Base-by-base conservation (phyloP, 805 yeast genomes). In the Nakazawaea ambrosiae region DNA sequence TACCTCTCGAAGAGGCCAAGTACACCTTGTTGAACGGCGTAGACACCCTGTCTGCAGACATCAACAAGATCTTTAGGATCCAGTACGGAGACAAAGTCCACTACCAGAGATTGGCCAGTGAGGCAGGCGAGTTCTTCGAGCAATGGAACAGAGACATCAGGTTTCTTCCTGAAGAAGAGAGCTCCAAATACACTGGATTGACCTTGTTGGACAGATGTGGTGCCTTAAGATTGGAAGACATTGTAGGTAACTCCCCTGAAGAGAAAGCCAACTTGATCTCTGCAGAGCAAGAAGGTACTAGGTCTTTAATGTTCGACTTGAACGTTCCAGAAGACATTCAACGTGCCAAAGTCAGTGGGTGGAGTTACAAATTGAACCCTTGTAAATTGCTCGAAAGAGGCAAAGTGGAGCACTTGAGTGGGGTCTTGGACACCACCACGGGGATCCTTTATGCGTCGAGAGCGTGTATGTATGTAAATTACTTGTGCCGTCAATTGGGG, bases 21-120 rank as follows among this genome's bases (percentile, higher is more conserved):
- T 63, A 56, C 41, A 45, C 50, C 20, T 49, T 55, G n/a, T 51
- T 60, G 36, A 41, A 55, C 25, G 70, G 68, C 9, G 58, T 64
- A 14, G 68, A 61, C 45, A 57, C 61, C 10, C 66, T 68, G 22
- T 58, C 65, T 1, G 58, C 61, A 3, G 70, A 65, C 41, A 53
- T 62, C 43, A 63, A 62, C 49, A 65, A 65, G 42, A 45, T 60
- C 20, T 58, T 63, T 41, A 48, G 68, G 38, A 61, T 63, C 8
- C 58, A 55, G 10, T 65, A 65, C 37, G 66, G 55, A 1, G 58
- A 57, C n/a, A 55, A 63, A 35, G 50, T 47, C 12, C 61, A 58
- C 36, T 64, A 63, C 42, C 55, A 50, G 34, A 49, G 51, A 33
- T 45, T 55, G 29, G 58, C 60, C 4, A 45, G 50, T 27, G 34